phyloP scores from a whole-genome alignment of 768 basidiomycete species.

The Rhodotorula kratochvilovae region DNA sequence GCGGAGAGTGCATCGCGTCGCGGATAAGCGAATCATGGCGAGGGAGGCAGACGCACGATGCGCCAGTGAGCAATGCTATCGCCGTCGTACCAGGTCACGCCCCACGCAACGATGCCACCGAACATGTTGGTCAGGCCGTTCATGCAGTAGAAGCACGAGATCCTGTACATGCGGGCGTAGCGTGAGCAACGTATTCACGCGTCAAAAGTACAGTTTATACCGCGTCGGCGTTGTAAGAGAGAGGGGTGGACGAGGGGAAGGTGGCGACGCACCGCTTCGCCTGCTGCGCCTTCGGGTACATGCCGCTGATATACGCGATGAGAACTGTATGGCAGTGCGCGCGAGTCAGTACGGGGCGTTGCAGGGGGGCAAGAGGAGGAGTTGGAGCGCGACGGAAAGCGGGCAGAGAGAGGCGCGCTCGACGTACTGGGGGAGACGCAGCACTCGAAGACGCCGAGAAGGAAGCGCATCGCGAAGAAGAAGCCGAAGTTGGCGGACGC shows the following conservation, averaged over 20 bases:
- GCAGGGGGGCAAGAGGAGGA: no score
- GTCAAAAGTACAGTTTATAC: no score
- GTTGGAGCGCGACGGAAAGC: no score
- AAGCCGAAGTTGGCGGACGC: conserved; percentile 58
- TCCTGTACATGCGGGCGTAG: conserved; percentile 47
- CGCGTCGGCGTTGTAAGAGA: no score
- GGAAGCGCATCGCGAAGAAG: conserved; percentile 62
- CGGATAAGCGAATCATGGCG: neutral
- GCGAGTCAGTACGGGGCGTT: no score
- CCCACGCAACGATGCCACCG: conserved; percentile 62
- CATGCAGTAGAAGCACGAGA: conserved; percentile 61
- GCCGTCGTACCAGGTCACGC: conserved; percentile 57
- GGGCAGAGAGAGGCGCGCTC: neutral
- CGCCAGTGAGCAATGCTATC: conserved; percentile 55
- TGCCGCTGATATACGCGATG: neutral
- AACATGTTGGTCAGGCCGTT: conserved; percentile 50
- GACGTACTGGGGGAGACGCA: conserved; percentile 56
- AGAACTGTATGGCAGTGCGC: conserved; percentile 14
- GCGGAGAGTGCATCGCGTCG: neutral
- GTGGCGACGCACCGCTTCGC: neutral
- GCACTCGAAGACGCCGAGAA: conserved; percentile 53
- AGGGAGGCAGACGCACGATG: neutral
- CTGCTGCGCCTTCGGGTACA: neutral
- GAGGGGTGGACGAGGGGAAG: no score
- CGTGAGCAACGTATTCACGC: no score